These are phyloP conservation scores for Dioscorea alata DNA, from an alignment of 106 monocot genomes.

Conservation along the genomic window DNA sequence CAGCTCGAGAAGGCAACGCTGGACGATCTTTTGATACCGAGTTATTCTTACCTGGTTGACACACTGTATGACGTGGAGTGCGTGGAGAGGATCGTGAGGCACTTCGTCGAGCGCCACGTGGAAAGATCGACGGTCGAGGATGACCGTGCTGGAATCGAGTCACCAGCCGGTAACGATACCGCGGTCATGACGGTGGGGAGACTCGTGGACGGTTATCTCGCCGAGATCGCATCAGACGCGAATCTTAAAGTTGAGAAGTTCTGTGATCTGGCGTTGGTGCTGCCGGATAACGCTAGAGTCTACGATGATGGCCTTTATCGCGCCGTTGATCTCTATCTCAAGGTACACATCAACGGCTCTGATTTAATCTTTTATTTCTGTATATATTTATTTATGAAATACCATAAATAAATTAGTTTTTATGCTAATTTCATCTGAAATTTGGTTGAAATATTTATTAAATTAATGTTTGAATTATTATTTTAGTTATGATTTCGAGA, in stretches of 20 bases:
- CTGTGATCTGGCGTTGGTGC: slow-evolving; percentile 27
- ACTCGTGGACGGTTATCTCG: slow-evolving; percentile 48
- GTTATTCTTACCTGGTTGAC: slow-evolving; percentile 18
- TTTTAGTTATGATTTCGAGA: too few species aligned
- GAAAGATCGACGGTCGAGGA: slow-evolving; percentile 8
- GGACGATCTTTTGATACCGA: slow-evolving; percentile 55
- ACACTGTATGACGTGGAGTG: slow-evolving; percentile 51
- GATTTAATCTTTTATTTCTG: too few species aligned
- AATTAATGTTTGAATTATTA: too few species aligned
- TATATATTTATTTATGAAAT: too few species aligned
- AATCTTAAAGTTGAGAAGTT: slow-evolving; percentile 45
- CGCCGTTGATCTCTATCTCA: slow-evolving; percentile 50
- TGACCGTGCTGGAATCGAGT: slow-evolving; percentile 25
- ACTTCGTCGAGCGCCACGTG: slow-evolving; percentile 41
- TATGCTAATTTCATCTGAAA: too few species aligned
- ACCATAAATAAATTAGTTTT: too few species aligned
- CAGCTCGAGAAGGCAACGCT: slow-evolving; percentile 47
- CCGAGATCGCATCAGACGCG: slow-evolving; percentile 55
- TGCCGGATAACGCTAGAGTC: slow-evolving; percentile 39
- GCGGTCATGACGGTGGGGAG: slow-evolving; percentile 42
- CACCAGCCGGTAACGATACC: slow-evolving; percentile 26
- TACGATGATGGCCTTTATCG: slow-evolving; percentile 51
- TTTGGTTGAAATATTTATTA: too few species aligned
- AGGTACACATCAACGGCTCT: slow-evolving; percentile 12
- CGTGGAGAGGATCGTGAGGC: slow-evolving; percentile 40